Evolutionary conservation across 2,329 filamentous ascomycete genomes (phyloP).

Genomic region (Paecilomyces formosus): DNA sequence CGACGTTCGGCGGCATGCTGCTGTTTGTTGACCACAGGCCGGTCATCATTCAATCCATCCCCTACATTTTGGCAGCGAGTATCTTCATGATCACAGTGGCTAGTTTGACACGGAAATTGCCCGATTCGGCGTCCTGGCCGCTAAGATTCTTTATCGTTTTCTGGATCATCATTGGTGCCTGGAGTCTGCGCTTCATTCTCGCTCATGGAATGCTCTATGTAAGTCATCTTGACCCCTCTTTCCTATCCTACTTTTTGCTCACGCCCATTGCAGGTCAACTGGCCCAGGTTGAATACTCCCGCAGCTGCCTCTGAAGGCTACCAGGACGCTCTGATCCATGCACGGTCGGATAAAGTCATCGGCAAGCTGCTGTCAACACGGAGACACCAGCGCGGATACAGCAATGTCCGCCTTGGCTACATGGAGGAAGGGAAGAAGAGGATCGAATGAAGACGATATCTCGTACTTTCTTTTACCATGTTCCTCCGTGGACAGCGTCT

Average conservation of each 20-base stretch:
- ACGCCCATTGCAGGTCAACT: constrained; percentile 65
- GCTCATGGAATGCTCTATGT: constrained; percentile 89
- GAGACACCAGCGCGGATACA: constrained; percentile 72
- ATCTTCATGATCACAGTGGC: constrained; percentile 75
- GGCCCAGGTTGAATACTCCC: constrained; percentile 91
- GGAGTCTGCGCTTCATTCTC: constrained; percentile 69
- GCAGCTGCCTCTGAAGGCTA: constrained; percentile 82
- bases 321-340: constrained; percentile 75
- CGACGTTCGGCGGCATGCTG: constrained; percentile 61
- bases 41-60: constrained; percentile 82
- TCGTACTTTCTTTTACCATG: constrained; percentile 4
- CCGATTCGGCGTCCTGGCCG: constrained; percentile 70
- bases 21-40: constrained; percentile 82
- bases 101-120: constrained; percentile 61
- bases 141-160: constrained; percentile 74
- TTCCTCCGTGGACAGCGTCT: constrained; percentile 5
- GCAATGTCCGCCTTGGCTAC: constrained; percentile 71
- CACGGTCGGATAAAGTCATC: constrained; percentile 72
- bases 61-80: constrained; percentile 81
- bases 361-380: constrained; percentile 59
- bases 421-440: constrained; percentile 98
- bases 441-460: constrained; percentile 53
- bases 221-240: constrained; percentile 38
- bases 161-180: constrained; percentile 63
- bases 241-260: constrained; percentile 1